Conservation (phyloP, 805 yeast species). For the Sugiyamaella chiloensis region DNA sequence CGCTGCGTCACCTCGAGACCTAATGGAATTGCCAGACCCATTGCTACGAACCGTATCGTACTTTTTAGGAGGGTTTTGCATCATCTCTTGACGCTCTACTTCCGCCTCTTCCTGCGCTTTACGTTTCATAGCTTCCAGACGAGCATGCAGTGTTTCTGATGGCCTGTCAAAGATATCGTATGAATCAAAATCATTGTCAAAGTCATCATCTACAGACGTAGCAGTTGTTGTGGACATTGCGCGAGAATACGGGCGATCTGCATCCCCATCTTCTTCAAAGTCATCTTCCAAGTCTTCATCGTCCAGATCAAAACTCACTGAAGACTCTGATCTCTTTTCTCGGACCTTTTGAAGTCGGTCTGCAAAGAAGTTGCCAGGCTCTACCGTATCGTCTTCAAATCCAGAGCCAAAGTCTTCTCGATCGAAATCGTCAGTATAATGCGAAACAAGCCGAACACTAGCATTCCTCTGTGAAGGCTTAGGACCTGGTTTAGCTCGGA, state of each 20-base stretch:
- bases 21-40: constrained; percentile 15
- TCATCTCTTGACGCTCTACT: constrained; percentile 13
- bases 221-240: constrained; percentile 3
- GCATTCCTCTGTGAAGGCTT: neutral
- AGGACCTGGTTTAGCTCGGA: constrained; percentile 1
- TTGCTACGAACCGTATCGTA: constrained; percentile 19
- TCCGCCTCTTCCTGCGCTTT: constrained; percentile 20
- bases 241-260: neutral
- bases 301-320: constrained; percentile 3
- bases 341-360: constrained; percentile 3
- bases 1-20: constrained; percentile 8
- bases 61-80: too few relatives aligned
- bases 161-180: constrained; percentile 12
- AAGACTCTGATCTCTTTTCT: neutral
- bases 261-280: neutral
- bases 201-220: constrained; percentile 8
- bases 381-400: constrained; percentile 10
- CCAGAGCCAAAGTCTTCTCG: constrained; percentile 5
- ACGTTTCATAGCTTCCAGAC: constrained; percentile 12
- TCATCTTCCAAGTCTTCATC: too few relatives aligned
- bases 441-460: neutral
- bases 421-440: neutral
- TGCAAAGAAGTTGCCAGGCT: neutral
- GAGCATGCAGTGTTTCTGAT: constrained; percentile 7
- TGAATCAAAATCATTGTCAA: constrained; percentile 15